These are phyloP conservation scores for Rhizopogon vesiculosus DNA, from an alignment of 768 basidiomycete species.

Conservation along the genomic window DNA sequence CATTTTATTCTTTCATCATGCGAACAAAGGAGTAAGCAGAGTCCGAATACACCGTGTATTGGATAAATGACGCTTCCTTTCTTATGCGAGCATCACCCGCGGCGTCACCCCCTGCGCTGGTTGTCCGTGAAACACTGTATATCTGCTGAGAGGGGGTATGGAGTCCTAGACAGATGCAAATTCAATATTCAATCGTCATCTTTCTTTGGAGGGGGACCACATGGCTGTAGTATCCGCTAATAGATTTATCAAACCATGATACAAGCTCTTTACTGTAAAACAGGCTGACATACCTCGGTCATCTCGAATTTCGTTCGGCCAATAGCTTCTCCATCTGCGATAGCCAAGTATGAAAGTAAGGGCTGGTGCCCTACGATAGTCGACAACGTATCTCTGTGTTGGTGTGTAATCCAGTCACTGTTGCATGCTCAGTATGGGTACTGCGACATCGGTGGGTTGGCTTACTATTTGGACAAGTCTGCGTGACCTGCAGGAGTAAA, in stretches of 20 bases:
- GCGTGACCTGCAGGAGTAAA: conserved; percentile 67
- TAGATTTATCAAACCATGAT: conserved; percentile 6
- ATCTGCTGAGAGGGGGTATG: too few relatives aligned
- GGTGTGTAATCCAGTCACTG: conserved; percentile 97
- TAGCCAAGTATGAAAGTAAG: conserved; percentile 79
- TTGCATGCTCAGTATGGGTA: conserved; percentile 10
- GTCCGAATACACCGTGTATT: too few relatives aligned
- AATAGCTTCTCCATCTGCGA: conserved; percentile 92
- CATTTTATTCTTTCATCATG: too few relatives aligned
- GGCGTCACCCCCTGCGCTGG: too few relatives aligned
- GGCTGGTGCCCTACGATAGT: conserved; percentile 91
- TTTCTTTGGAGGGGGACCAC: conserved; percentile 87
- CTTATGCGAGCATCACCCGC: too few relatives aligned
- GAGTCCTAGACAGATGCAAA: too few relatives aligned
- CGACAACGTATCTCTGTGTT: conserved; percentile 92
- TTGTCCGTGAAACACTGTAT: too few relatives aligned
- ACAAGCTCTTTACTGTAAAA: conserved; percentile 11
- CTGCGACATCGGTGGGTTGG: conserved; percentile 8
- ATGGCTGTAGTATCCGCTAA: conserved; percentile 92
- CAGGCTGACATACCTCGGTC: conserved; percentile 65
- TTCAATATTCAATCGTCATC: conserved; percentile 57
- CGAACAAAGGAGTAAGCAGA: too few relatives aligned
- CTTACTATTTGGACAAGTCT: conserved; percentile 93
- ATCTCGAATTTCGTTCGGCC: conserved; percentile 91
- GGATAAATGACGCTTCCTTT: too few relatives aligned